phyloP scores from a whole-genome alignment of 108 stramenopile genomes.

The Skeletonema grethae region DNA sequence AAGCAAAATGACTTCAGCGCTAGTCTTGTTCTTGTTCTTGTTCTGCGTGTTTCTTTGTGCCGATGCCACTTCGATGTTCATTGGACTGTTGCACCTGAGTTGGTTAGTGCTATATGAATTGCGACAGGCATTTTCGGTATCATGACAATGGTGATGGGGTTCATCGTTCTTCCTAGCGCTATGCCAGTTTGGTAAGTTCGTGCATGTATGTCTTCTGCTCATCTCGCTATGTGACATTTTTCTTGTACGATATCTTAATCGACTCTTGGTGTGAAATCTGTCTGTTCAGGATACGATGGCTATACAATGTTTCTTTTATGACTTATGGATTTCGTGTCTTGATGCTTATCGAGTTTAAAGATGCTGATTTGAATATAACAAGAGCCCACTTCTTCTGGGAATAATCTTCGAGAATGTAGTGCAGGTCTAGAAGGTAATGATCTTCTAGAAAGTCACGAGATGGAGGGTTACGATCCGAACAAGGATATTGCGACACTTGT shows the following conservation, averaged over 20 bases:
- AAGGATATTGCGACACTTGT: slow-evolving; percentile 5
- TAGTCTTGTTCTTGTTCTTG: slow-evolving; percentile 16
- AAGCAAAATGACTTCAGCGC: not conserved
- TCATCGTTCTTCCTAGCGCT: slow-evolving; percentile 10
- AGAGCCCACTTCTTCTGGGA: not conserved
- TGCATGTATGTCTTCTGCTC: not conserved
- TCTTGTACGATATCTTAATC: not conserved
- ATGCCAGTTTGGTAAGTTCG: slow-evolving; percentile 6
- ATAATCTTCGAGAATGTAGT: no score
- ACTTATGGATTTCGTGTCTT: slow-evolving; percentile 17
- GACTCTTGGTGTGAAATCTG: not conserved
- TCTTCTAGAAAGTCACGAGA: slow-evolving; percentile 13
- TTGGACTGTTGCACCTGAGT: slow-evolving; percentile 21
- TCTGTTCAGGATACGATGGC: slow-evolving; percentile 10
- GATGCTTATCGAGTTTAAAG: not conserved
- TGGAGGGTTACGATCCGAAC: not conserved
- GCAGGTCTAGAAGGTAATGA: no score
- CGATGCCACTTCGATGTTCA: slow-evolving; percentile 29
- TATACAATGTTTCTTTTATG: slow-evolving; percentile 29
- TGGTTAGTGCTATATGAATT: slow-evolving; percentile 24
- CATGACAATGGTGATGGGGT: slow-evolving; percentile 30
- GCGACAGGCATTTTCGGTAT: slow-evolving; percentile 18
- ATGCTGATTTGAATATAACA: not conserved
- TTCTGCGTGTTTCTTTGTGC: slow-evolving; percentile 24
- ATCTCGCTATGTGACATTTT: not conserved